Evolutionary conservation across 805 yeast species (phyloP), one percentile per base, ranked within the genome.

Genomic region (Scheffersomyces stipitis): DNA sequence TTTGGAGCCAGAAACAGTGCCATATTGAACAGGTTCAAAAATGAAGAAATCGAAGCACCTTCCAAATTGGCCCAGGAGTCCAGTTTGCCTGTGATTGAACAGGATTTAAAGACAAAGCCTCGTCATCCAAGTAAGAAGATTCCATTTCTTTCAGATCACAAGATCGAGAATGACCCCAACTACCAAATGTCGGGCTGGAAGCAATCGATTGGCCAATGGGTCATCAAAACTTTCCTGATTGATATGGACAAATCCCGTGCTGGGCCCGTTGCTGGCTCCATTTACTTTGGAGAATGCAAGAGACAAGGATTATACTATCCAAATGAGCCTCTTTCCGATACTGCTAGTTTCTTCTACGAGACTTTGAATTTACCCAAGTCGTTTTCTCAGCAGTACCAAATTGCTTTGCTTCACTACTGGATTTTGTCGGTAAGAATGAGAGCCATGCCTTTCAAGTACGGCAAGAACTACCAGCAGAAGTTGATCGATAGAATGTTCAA

Each of bases 341-440:
- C 86, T 4, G 96, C 96, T 2, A 69, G 68, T 37, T 93, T 87
- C 57, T 93, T 88, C 72, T 93, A 88, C 57, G 85, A 86, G 37
- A 85, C 90, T 9, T 67, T 93, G 39, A 82, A 78, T 17, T 68
- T 93, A 53, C 96, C 96, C 24, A 73, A 76, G 56, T 83, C 97
- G 1, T 90, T 91, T 56, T 80, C 91, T n/a, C 95, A 89, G 61
- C 91, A 96, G 96, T 91, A 83, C 60, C 98, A 91, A 64, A 84
- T 93, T 44, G 86, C 96, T 5, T 71, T 83, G 1, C 71, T 93
- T 48, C 99, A 93, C 61, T 80, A 86, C 41, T 93, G 99, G 99
- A 81, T 93, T 54, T 71, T 93, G 31, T 83, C 84, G 47, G 96
- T 86, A 13, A 81, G 99, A 57, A 90, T 93, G 96, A 80, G 99